Conservation (phyloP, 1,284 basidiomycete species). For the Meira miltonrushii region DNA sequence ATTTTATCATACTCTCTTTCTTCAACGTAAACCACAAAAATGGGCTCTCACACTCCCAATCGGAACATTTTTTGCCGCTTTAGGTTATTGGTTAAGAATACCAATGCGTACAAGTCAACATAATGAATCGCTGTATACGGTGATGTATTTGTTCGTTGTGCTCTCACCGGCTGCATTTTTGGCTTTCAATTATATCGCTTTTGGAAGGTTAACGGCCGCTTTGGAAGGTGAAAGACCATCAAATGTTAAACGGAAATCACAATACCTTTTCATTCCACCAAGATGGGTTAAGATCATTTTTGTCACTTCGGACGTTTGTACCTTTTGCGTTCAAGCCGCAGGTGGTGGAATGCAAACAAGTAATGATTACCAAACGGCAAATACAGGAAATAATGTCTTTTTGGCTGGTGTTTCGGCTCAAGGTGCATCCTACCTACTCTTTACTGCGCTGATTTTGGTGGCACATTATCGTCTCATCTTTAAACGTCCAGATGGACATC, state of each 20-base stretch:
- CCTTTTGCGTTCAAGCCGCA: constrained; percentile 19
- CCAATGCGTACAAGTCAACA: constrained; percentile 1
- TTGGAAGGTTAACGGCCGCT: constrained; percentile 29
- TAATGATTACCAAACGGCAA: not conserved
- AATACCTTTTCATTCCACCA: constrained; percentile 18
- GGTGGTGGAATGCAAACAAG: constrained; percentile 30
- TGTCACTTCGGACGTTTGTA: constrained; percentile 33
- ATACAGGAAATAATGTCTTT: constrained; percentile 29
- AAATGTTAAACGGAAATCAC: not conserved
- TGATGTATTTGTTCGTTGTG: constrained; percentile 30
- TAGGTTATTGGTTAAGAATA: constrained; percentile 10
- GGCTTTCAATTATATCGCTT: constrained; percentile 42
- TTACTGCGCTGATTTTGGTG: constrained; percentile 17
- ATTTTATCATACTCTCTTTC: constrained; percentile 17
- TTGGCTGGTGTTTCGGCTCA: constrained; percentile 30
- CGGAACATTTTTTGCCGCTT: constrained; percentile 14
- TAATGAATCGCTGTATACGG: constrained; percentile 19
- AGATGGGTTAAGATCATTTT: constrained; percentile 26
- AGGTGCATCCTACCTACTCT: constrained; percentile 30
- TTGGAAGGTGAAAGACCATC: constrained; percentile 13
- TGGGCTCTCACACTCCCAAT: constrained; percentile 38
- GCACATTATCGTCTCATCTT: constrained; percentile 9
- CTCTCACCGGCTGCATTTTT: constrained; percentile 33
- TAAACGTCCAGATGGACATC: not conserved
- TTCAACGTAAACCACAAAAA: constrained; percentile 14